Evolutionary conservation across 2,329 filamentous ascomycete genomes (phyloP), one percentile per base, ranked within the genome.

Genomic region (Cytospora paraplurivora): DNA sequence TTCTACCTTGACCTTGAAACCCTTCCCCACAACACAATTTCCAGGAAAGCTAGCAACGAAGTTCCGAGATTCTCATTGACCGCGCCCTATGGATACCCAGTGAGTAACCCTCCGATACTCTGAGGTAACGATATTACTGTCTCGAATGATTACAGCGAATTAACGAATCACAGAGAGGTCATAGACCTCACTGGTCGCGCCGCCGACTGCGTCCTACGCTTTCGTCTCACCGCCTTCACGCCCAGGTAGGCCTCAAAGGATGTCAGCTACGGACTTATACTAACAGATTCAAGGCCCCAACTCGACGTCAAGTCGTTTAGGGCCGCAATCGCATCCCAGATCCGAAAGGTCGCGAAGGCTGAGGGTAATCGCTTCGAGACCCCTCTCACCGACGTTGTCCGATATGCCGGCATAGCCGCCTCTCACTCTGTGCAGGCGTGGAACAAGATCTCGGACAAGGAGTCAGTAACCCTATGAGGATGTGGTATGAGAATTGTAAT

Each of bases 191-290:
- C 27, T 32, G 41, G 37, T 15, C 37, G 62, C n/a, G 62, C 62
- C 6, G 59, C 54, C 5, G 59, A 62, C 17, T 54, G 49, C 32
- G 62, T 62, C 12, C 32, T 64, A 33, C 49, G 49, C 38, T 64
- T 64, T 27, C 54, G 59, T 0, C 19, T 15, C 11, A 12, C 35
- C 13, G 27, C 47, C 3, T 62, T 64, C 11, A 15, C 35, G 8
- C 34, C 33, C 12, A 55, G 50, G 62, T 64, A 13, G 34, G 54
- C n/a, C 5, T 1, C 19, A 7, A 21, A 15, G 1, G 12, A 1
- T 32, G 10, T 8, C 3, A 34, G 15, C 7, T 4, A 13, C 2
- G 1, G 1, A 17, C 0, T 3, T 10, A 15, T n/a, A 7, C 49
- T 58, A 34, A 62, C 15, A 12, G 11, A 1, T 3, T 5, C 4